Conservation (phyloP, 805 yeast genomes). For the Saturnispora mendoncae region DNA sequence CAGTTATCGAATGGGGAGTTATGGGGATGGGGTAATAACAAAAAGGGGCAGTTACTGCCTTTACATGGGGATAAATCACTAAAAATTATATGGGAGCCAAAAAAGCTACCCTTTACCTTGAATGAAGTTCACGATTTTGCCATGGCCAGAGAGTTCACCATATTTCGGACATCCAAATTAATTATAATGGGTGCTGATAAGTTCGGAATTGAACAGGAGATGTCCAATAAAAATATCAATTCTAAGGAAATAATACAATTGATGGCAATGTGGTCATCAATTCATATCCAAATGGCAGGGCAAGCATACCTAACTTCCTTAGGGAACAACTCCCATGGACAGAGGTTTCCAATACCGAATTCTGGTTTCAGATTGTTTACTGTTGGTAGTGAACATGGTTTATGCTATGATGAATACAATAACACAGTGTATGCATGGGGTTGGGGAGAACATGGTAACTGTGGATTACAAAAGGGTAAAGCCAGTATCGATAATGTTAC, state of each 20-base stretch:
- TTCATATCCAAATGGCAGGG: slow-evolving; percentile 37
- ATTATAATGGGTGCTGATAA: slow-evolving; percentile 20
- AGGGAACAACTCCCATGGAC: slow-evolving; percentile 79
- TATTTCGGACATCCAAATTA: slow-evolving; percentile 22
- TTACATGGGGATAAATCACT: slow-evolving; percentile 5
- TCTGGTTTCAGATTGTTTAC: slow-evolving; percentile 15
- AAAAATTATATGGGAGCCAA: slow-evolving; percentile 23
- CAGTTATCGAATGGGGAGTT: slow-evolving; percentile 34
- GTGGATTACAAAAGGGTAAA: slow-evolving; percentile 40
- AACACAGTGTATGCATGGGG: slow-evolving; percentile 71
- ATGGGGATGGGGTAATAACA: slow-evolving; percentile 61
- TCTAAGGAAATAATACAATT: slow-evolving; percentile 18
- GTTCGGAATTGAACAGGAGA: slow-evolving; percentile 12
- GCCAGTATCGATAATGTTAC: slow-evolving; percentile 26
- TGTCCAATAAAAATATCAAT: not conserved
- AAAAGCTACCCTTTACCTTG: slow-evolving; percentile 8
- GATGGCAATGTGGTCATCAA: slow-evolving; percentile 71
- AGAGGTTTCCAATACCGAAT: slow-evolving; percentile 39
- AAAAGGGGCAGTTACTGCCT: slow-evolving; percentile 47
- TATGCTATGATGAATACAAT: slow-evolving; percentile 28
- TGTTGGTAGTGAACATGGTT: slow-evolving; percentile 86
- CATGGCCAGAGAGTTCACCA: slow-evolving; percentile 55
- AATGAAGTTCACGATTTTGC: slow-evolving; percentile 18
- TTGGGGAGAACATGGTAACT: slow-evolving; percentile 98
- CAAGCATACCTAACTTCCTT: slow-evolving; percentile 31